A percentile compares a stretch with the other conserved stretches of the same genome.
Conservation (phyloP, 345 rosid genomes). For the Tarenaya hassleriana region DNA sequence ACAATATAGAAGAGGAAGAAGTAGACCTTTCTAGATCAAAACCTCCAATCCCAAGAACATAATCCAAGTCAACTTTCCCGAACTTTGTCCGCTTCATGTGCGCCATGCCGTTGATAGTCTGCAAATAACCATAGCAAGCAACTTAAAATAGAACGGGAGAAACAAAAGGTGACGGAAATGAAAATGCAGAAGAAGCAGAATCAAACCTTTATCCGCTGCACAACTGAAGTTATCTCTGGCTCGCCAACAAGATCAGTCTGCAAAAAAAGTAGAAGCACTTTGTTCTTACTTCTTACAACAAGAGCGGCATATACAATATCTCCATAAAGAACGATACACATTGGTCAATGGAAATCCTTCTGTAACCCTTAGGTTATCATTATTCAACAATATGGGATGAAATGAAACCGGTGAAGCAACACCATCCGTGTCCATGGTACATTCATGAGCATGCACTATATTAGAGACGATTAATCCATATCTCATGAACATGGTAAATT, state of each 20-base stretch:
- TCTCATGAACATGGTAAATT: too few species aligned
- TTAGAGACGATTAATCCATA: too few species aligned
- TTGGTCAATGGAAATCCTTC: too few species aligned
- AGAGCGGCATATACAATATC: too few species aligned
- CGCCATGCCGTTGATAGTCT: slow-evolving; percentile 81
- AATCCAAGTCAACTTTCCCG: slow-evolving; percentile 90
- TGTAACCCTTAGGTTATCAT: too few species aligned
- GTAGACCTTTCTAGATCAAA: slow-evolving; percentile 88
- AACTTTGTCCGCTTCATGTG: slow-evolving; percentile 60
- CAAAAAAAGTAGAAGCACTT: slow-evolving; percentile 10
- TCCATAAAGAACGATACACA: too few species aligned
- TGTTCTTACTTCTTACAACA: too few species aligned
- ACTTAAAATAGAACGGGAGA: slow-evolving; percentile 10
- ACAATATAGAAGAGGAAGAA: slow-evolving; percentile 19
- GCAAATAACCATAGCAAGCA: slow-evolving; percentile 21
- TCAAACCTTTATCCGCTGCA: slow-evolving; percentile 65
- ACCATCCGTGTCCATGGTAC: too few species aligned
- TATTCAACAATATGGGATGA: too few species aligned
- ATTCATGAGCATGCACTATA: too few species aligned
- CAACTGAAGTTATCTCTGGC: slow-evolving; percentile 50
- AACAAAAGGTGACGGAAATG: too few species aligned
- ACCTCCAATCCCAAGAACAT: slow-evolving; percentile 97
- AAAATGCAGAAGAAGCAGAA: background rate
- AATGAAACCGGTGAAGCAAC: too few species aligned
- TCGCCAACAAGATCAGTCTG: slow-evolving; percentile 91